These are phyloP conservation scores for Bretschneidera sinensis DNA, from an alignment of 345 rosid genomes.

Conservation along the genomic window DNA sequence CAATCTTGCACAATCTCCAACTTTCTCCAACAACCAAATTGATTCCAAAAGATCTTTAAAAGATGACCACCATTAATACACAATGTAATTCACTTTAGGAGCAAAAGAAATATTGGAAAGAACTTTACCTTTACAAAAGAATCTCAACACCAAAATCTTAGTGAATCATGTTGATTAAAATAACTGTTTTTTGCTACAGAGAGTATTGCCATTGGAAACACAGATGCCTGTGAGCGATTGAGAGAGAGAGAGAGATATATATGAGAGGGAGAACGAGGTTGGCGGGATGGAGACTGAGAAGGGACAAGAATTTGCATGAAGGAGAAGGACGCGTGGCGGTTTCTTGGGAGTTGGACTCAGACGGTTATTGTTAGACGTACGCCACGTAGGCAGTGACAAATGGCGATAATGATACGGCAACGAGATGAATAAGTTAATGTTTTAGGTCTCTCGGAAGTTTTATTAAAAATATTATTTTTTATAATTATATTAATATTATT, in stretches of 20 bases:
- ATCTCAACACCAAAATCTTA: background rate
- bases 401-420: too few relatives aligned
- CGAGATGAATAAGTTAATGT: too few relatives aligned
- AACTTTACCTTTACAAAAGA: background rate
- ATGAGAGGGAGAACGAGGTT: conserved; percentile 43
- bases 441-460: too few relatives aligned
- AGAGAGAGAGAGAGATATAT: conserved; percentile 10
- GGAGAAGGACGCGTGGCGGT: conserved; percentile 18
- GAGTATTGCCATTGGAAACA: background rate
- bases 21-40: background rate
- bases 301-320: background rate
- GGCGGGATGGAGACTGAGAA: conserved; percentile 44
- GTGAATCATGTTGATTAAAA: background rate
- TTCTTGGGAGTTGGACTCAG: background rate
- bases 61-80: background rate
- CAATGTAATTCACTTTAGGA: background rate
- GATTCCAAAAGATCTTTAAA: background rate
- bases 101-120: background rate
- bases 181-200: too few relatives aligned
- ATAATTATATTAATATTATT: too few relatives aligned
- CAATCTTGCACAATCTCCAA: conserved; percentile 6
- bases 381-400: conserved; percentile 8
- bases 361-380: background rate
- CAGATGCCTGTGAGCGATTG: background rate
- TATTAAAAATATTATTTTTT: too few relatives aligned